phyloP scores from a whole-genome alignment of 2,329 filamentous ascomycete species.

The Gaeumannomyces sp. region DNA sequence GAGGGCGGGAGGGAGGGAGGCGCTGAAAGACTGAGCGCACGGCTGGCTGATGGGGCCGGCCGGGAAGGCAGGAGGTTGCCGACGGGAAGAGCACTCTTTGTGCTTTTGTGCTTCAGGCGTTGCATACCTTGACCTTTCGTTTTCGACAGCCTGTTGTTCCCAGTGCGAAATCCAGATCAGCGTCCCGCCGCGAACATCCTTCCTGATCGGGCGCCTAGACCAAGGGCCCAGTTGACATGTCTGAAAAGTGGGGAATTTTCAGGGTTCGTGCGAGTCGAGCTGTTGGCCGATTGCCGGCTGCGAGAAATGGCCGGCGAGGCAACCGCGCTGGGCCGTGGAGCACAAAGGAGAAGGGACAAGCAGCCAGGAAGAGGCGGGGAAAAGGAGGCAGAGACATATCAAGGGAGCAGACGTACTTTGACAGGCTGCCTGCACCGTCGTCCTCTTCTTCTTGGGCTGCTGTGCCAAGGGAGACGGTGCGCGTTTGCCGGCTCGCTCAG shows the following conservation, averaged over 20 bases:
- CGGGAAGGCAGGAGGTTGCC: background rate
- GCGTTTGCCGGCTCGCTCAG: background rate
- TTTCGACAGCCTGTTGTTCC: conserved; percentile 9
- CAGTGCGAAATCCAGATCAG: background rate
- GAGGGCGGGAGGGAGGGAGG: background rate
- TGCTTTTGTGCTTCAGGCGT: no score
- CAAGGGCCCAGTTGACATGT: background rate
- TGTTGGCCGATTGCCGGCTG: background rate
- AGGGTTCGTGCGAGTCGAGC: background rate
- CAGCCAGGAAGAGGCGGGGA: background rate
- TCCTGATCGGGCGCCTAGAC: background rate
- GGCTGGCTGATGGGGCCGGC: background rate
- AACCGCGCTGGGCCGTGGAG: no score
- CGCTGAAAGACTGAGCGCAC: background rate
- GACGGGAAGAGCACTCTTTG: background rate
- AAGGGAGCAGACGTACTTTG: conserved; percentile 6
- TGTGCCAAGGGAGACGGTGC: background rate
- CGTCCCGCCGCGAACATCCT: background rate
- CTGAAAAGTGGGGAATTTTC: background rate
- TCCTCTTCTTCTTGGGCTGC: conserved; percentile 7
- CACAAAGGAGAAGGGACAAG: background rate
- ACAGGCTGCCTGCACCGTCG: conserved; percentile 9
- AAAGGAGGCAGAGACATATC: background rate
- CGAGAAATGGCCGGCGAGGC: background rate
- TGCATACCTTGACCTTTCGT: conserved; percentile 11